phyloP scores from a whole-genome alignment of 2,329 filamentous ascomycete genomes.

The Blastomyces gilchristii region DNA sequence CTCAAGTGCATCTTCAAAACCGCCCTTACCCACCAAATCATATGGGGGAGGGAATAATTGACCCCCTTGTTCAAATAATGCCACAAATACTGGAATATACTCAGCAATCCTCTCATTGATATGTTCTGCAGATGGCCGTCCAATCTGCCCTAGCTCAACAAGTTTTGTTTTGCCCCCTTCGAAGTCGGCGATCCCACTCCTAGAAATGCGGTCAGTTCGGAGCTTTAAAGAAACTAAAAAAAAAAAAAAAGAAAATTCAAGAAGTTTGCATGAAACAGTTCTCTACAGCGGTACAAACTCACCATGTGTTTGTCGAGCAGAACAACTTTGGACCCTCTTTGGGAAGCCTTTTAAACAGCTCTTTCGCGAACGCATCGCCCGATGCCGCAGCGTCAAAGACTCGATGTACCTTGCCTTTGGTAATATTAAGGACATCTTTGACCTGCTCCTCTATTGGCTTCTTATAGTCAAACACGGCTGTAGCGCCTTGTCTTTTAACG shows the following conservation, averaged over 20 bases:
- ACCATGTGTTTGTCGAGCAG: conserved; percentile 17
- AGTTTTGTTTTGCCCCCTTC: conserved; percentile 18
- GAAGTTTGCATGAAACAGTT: background rate
- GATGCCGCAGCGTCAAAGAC: conserved; percentile 26
- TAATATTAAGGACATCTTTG: conserved; percentile 19
- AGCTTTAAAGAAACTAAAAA: background rate
- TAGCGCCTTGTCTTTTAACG: conserved; percentile 22
- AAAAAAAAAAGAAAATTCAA: background rate
- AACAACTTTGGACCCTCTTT: conserved; percentile 19
- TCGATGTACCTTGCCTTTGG: conserved; percentile 20
- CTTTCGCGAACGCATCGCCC: conserved; percentile 21
- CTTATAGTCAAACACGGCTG: conserved; percentile 25
- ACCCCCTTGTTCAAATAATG: conserved; percentile 16
- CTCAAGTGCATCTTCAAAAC: conserved; percentile 19
- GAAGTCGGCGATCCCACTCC: conserved; percentile 17
- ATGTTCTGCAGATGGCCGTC: conserved; percentile 16
- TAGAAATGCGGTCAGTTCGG: background rate
- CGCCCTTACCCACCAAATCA: conserved; percentile 18
- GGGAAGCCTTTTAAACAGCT: conserved; percentile 17
- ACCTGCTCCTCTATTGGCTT: conserved; percentile 20
- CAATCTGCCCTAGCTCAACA: conserved; percentile 15
- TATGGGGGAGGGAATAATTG: conserved; percentile 15
- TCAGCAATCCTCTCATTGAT: conserved; percentile 17
- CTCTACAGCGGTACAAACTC: background rate
- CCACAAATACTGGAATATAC: conserved; percentile 18